Evolutionary conservation across 78 protist species (phyloP), one percentile per base, ranked within the genome.

Genomic region (Protostelium mycophagum): DNA sequence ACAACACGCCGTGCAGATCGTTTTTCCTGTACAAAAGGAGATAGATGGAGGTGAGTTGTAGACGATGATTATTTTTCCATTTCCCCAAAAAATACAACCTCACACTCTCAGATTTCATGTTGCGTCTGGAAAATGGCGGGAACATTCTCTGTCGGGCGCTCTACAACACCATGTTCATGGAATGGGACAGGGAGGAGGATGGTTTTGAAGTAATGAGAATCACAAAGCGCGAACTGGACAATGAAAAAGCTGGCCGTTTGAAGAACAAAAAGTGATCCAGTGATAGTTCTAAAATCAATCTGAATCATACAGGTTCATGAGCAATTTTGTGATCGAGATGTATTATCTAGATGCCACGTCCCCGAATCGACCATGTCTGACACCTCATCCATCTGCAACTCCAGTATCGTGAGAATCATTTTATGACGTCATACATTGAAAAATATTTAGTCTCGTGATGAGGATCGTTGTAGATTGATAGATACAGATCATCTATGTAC

Each of bases 101-200:
- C 5, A 51, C 73, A 16, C 31, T 51, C 73, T 25, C 73, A 51
- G 73, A 51, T 51, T 51, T 5, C 31, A 51, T 51, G 73, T 16
- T 51, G 73, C 5, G 73, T 25, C 31, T 51, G 31, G 16, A 51
- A 5, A 16, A 51, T 5, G 73, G 73, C 73, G 5, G 31, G 73
- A 25, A 5, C 31, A 16, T 51, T 16, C 31, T 51, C 31, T 51
- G 73, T 16, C 5, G 73, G 73, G 73, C 73, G 5, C 73, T 51
- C 73, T 51, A 51, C 73, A 51, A 51, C 73, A 51, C 73, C 73
- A 51, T 51, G 73, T 51, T 51, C 73, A 51, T 51, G 73, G 73
- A 5, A 25, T 16, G 16, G 31, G 73, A 51, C 16, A 5, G 73
- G 31, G 16, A 25, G 31, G 73, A 51, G 73, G 73, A 51, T 51